Evolutionary conservation across 805 yeast genomes (phyloP).

Genomic region (Metschnikowia bowlesiae): DNA sequence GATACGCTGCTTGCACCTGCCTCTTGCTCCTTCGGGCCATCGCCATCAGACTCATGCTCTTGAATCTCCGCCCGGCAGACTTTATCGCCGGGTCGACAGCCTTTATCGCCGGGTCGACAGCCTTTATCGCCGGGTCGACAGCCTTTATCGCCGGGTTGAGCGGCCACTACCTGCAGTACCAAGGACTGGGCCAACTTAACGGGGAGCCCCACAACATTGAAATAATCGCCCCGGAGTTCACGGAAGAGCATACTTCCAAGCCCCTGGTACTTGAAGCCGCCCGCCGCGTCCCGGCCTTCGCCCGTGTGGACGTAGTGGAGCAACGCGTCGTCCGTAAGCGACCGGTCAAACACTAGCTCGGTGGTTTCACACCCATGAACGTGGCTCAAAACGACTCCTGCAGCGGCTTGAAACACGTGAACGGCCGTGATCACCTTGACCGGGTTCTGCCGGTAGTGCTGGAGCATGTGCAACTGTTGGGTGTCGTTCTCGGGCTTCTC

Average conservation of each 20-base stretch:
- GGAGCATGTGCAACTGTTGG: constrained; percentile 28
- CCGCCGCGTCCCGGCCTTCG: constrained; percentile 84
- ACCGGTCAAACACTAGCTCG: constrained; percentile 45
- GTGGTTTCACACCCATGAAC: constrained; percentile 25
- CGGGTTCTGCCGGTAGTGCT: constrained; percentile 18
- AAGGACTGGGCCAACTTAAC: constrained; percentile 14
- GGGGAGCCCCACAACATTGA: constrained; percentile 87
- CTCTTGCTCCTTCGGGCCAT: no score
- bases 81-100: no score
- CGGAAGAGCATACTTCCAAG: constrained; percentile 61
- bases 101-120: no score
- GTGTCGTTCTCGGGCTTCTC: constrained; percentile 65
- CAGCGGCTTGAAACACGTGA: constrained; percentile 18
- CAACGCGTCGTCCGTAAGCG: constrained; percentile 52
- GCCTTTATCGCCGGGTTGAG: no score
- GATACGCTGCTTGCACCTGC: no score
- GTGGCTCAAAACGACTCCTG: constrained; percentile 5
- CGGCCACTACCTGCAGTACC: not conserved
- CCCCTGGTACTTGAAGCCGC: constrained; percentile 86
- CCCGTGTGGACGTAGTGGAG: constrained; percentile 58
- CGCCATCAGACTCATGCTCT: no score
- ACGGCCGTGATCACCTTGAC: constrained; percentile 35
- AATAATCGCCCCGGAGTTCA: constrained; percentile 71
- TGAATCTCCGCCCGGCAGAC: no score
- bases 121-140: no score